Conservation (phyloP, 352 stramenopile species). For the Elongisporangium undulatum region DNA sequence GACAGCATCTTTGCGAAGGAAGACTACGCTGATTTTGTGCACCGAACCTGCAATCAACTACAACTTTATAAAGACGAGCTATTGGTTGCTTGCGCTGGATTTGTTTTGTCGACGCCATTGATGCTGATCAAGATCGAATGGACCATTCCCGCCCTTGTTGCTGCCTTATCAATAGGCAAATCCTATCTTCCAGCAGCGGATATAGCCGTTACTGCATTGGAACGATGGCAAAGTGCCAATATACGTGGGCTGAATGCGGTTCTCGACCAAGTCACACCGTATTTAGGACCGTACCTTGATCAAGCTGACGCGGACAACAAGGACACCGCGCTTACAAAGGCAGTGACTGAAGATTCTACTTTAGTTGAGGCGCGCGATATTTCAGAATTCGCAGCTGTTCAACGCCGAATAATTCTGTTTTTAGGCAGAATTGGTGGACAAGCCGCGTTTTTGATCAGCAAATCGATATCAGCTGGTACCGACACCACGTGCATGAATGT, state of each 20-base stretch:
- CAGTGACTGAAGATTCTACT: slow-evolving; percentile 9
- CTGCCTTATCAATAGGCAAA: slow-evolving; percentile 52
- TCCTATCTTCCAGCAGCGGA: slow-evolving; percentile 61
- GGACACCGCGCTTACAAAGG: slow-evolving; percentile 1
- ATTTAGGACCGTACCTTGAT: slow-evolving; percentile 50
- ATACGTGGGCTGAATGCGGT: slow-evolving; percentile 21
- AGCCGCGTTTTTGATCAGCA: slow-evolving; percentile 41
- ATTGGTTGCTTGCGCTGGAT: slow-evolving; percentile 51
- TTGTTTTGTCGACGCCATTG: slow-evolving; percentile 51
- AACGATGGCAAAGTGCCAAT: slow-evolving; percentile 42
- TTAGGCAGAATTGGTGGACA: slow-evolving; percentile 50
- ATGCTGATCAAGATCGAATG: slow-evolving; percentile 24
- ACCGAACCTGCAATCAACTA: slow-evolving; percentile 35
- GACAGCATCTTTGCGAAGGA: background rate
- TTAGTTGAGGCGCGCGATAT: slow-evolving; percentile 10
- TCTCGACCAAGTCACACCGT: slow-evolving; percentile 36
- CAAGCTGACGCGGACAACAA: slow-evolving; percentile 19
- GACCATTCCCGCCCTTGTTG: slow-evolving; percentile 30
- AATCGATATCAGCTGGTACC: slow-evolving; percentile 10
- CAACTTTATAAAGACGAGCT: slow-evolving; percentile 79
- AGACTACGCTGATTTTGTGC: slow-evolving; percentile 46
- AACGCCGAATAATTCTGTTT: slow-evolving; percentile 57
- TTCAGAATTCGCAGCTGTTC: slow-evolving; percentile 40
- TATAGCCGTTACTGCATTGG: slow-evolving; percentile 45
- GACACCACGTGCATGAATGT: slow-evolving; percentile 9